Percentiles rank a stretch among this genome's conserved stretches.
Evolutionary conservation across 306 rosid species (phyloP).

Genomic region (Erythrophleum fordii): DNA sequence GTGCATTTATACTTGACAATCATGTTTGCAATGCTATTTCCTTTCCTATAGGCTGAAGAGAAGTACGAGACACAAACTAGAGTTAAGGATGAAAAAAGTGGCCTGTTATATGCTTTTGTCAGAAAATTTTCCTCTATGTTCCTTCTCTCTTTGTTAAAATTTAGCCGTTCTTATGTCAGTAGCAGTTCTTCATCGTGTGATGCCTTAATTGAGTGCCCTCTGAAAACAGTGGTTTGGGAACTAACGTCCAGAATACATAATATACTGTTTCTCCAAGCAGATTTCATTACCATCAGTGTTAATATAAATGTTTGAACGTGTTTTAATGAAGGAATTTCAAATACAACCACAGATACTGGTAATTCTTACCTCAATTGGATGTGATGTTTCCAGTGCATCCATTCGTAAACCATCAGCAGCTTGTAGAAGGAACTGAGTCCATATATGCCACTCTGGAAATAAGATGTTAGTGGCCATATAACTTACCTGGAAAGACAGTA

Average conservation of each 20-base stretch:
- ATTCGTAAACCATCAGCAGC: slow-evolving; percentile 50
- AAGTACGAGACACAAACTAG: not conserved
- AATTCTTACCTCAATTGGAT: slow-evolving; percentile 62
- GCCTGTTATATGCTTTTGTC: not conserved
- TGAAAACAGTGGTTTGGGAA: not conserved
- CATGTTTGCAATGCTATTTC: not conserved
- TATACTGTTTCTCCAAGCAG: not conserved
- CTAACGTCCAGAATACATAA: not conserved
- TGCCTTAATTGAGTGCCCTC: not conserved
- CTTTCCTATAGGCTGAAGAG: not conserved
- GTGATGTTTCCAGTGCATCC: slow-evolving; percentile 67
- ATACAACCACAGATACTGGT: not conserved
- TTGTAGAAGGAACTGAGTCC: slow-evolving; percentile 60
- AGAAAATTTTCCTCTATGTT: not conserved
- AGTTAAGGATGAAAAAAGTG: not conserved
- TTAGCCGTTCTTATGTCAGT: not conserved
- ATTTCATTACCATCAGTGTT: not conserved
- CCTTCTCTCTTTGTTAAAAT: not conserved
- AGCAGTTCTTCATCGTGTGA: not conserved
- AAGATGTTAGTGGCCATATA: slow-evolving; percentile 62
- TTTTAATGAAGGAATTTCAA: not conserved
- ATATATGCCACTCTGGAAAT: slow-evolving; percentile 72
- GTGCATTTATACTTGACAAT: slow-evolving; percentile 2
- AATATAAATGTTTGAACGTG: not conserved
- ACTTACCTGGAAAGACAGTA: slow-evolving; percentile 55